Base-by-base conservation (phyloP, 176 grass and related monocot species). In the Triticum turgidum region DNA sequence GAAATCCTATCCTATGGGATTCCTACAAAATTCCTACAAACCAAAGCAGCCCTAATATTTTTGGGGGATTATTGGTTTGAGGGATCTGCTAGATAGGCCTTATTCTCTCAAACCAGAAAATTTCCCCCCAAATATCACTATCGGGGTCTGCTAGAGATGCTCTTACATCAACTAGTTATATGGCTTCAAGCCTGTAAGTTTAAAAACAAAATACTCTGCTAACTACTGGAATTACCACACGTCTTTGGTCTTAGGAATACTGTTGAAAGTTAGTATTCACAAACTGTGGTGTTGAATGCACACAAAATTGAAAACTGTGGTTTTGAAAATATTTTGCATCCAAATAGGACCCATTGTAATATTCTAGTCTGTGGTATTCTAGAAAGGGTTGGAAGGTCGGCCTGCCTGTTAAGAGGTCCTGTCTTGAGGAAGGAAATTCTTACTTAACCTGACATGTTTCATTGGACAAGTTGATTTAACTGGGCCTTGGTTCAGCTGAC, bases 361-460 rank as follows among this genome's bases (percentile, higher is more conserved):
- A 5, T 4, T 30, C 11, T 25, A 25, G 44, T 3, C 70, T 25
- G 21, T 24, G 70, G 4, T 24, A 29, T 75, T 15, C 17, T 77
- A 56, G 47, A 77, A 77, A 56, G 9, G 9, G 49, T 56, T 77
- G 47, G 27, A 33, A 56, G 30, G 45, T 32, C 6, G 7, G 7
- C 66, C 24, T 87, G 42, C 30, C 5, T 0, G 0, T 38, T 44
- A 61, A 74, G 49, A 62, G 35, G 11, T 30, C 47, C 17, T 79
- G 12, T 33, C 61, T 69, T 71, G 27, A 77, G 77, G 61, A 77
- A 71, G 33, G 61, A 77, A 71, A 18, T 32, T 39, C 21, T 87
- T 59, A 66, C 7, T 76, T 74, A 51, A 34, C 56, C 17, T 5
- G 15, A 91, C 35, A 73, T 73, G 35, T 79, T 82, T 69, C 78